Evolutionary conservation across 2,329 filamentous ascomycete genomes (phyloP), one percentile per base, ranked within the genome.

Genomic region (Colletotrichum trifolii): DNA sequence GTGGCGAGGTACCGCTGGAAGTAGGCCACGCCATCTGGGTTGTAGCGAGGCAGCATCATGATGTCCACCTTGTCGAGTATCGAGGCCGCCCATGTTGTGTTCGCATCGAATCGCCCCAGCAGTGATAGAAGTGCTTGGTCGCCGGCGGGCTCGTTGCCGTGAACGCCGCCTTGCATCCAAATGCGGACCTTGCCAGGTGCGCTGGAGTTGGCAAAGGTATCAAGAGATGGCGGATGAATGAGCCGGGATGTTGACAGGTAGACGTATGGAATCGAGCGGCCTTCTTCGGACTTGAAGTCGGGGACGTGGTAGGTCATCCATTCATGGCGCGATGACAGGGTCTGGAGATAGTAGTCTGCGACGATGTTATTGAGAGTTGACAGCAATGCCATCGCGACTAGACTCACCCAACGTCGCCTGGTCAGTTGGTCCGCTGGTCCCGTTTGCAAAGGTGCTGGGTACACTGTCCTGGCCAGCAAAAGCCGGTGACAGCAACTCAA

Each of bases 11-110:
- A 66, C 2, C 75, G 71, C 67, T 76, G 75, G 62, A 76, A 76
- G 60, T 76, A 76, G 25, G 69, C 72, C 2, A 75, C 72, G 2
- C 75, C 75, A n/a, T 76, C 75, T 0, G 74, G 73, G 36, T 76
- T 76, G 33, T 76, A 76, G 0, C 75, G 69, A 0, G 73, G 75
- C 6, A 76, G 45, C 11, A 76, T 48, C 10, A 76, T 52, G 1
- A 76, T 70, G 6, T 76, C 75, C 1, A 73, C 61, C 2, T 73
- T 70, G 13, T 71, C 63, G 1, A 76, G 71, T 0, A 76, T 45
- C 3, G 68, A 70, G 0, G 65, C 40, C 0, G 75, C 73, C 75
- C 75, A 76, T 9, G 70, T 68, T 0, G 69, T 55, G 2, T 76
- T 67, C 34, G 67, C 70, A 15, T 75, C 69, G 9, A 76, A 70